Base-by-base conservation (phyloP, 2,329 filamentous ascomycete species). In the Hymenoscyphus linearis region DNA sequence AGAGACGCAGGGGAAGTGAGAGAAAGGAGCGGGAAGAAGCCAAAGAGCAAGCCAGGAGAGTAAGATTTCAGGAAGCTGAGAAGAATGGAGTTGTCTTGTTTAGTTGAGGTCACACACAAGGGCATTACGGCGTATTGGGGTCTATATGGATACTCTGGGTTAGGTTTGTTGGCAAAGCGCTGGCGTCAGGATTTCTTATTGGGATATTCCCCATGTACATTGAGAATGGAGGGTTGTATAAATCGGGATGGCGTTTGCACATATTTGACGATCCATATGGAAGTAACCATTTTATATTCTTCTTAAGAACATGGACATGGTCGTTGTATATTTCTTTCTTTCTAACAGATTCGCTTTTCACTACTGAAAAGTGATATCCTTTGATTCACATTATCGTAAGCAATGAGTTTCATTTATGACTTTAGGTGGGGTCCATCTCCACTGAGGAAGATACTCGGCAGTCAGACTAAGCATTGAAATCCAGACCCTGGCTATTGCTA, bases 1-100 rank as follows among this genome's bases (percentile, higher is more conserved):
- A 82, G 69, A 77, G 80, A 55, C 76, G 84, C 52, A 76, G 79
- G 62, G 67, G 61, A 4, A 65, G 59, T 27, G 68, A 67, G 6
- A 57, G 44, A 25, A 13, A 40, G 14, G 59, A 61, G 14, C 31
- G 63, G 66, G 31, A 67, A 66, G 27, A 57, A 57, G 40, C 40
- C 27, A n/a, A 64, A 68, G 58, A 69, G 58, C 9, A 64, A 59
- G 50, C 53, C 16, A 67, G 71, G 52, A 68, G 66, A 58, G 71
- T 73, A 14, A 66, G 70, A 26, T 72, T 73, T 56, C 18, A 53
- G 18, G 59, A 60, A 14, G 59, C 34, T 9, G 59, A 60, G 34
- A 52, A 57, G 9, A 60, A 50, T n/a, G 37, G 58, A 16, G 52
- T 56, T 13, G 53, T 55, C 40, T 22, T n/a, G 40, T 47, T 47